These are phyloP conservation scores for Monilinia vaccinii-corymbosi DNA, from an alignment of 2,329 filamentous ascomycete species.

Conservation along the genomic window DNA sequence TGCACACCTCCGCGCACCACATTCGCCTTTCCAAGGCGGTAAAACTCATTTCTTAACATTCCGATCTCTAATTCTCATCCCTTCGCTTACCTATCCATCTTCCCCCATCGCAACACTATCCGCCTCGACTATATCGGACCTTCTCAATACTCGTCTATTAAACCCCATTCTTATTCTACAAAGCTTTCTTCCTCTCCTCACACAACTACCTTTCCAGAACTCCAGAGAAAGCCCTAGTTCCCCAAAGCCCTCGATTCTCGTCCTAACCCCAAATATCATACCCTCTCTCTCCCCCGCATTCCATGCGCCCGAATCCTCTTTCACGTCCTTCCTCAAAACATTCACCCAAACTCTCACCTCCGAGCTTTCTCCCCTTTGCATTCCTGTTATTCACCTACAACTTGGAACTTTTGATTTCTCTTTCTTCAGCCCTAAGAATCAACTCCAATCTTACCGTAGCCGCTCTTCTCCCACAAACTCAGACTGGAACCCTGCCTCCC, in stretches of 20 bases:
- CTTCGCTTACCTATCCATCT: constrained; percentile 69
- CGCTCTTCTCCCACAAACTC: constrained; percentile 24
- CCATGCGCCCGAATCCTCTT: constrained; percentile 75
- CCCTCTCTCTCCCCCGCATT: constrained; percentile 71
- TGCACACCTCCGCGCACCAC: constrained; percentile 61
- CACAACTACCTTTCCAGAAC: constrained; percentile 39
- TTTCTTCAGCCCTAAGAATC: constrained; percentile 45
- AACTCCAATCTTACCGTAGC: constrained; percentile 30
- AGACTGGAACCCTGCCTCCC: constrained; percentile 51
- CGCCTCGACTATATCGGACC: constrained; percentile 76
- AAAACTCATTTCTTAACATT: constrained; percentile 68
- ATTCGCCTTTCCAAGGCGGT: constrained; percentile 66
- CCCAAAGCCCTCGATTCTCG: constrained; percentile 57
- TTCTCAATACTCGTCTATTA: constrained; percentile 84
- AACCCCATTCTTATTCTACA: constrained; percentile 84
- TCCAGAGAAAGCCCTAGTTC: constrained; percentile 17
- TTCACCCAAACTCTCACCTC: constrained; percentile 73
- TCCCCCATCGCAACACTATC: constrained; percentile 80
- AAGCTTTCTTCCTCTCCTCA: constrained; percentile 75
- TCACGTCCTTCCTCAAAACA: constrained; percentile 78
- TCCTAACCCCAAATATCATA: constrained; percentile 73
- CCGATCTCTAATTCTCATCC: constrained; percentile 74
- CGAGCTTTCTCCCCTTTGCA: constrained; percentile 66
- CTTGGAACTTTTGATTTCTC: constrained; percentile 85
- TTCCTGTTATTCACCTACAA: constrained; percentile 79